Base-by-base conservation (phyloP, 176 grass and related monocot species). In the Zizania latifolia region DNA sequence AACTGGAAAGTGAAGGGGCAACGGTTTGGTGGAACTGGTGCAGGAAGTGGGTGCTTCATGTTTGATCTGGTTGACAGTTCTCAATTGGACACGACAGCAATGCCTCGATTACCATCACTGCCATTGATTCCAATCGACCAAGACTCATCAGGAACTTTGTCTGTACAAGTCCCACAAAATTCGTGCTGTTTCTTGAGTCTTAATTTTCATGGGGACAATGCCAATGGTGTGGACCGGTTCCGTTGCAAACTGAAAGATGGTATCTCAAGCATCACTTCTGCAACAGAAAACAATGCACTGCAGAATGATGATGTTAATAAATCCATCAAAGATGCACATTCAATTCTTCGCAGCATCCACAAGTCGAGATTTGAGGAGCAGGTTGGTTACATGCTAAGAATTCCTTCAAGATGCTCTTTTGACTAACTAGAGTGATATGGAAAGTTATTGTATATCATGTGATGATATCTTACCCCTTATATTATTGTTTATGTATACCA, bases 1-100 rank as follows among this genome's bases (percentile, higher is more conserved):
- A 89, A 92, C 62, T 98, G 94, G 94, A 98, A 98, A 87, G 91
- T 98, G 58, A 94, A 98, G 80, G 70, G 91, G 43, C 94, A 92
- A 28, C 89, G 89, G 43, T 23, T 83, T 58, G 84, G 75, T 71
- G 75, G 70, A 17, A 82, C 17, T 74, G 61, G 36, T 40, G 72
- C 58, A 31, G 85, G 85, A 68, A 93, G 68, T 58, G 91, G 94
- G 31, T 78, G 83, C 53, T 89, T 94, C 84, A 83, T 83, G 71
- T 94, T 98, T 81, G 94, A 98, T 85, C 75, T 94, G 24, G 46
- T 81, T 15, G 94, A 98, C 71, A 88, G 56, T 82, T 84, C 76
- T 77, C 83, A 82, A 9, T 68, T 87, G 57, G 84, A 86, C 29
- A 43, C 82, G 30, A 38, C 80, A 33, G 61, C n/a, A 17, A 55